phyloP scores from a whole-genome alignment of 2,329 filamentous ascomycete genomes.

The Fusarium nisikadoi region DNA sequence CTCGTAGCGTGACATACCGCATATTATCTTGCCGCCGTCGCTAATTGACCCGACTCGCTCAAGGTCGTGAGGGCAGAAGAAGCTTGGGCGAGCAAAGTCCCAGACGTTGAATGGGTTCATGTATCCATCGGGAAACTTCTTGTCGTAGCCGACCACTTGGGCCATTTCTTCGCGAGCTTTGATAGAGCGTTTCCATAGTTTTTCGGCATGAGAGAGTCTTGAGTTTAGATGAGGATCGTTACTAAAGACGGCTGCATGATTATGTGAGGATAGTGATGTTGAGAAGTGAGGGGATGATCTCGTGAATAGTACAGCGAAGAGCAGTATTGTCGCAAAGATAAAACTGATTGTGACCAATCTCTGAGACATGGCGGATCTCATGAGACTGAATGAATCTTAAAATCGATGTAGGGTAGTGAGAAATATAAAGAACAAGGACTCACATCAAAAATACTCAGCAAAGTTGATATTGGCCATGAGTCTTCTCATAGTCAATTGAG shows the following conservation, averaged over 20 bases:
- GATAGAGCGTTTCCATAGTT: not conserved
- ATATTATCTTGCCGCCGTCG: not conserved
- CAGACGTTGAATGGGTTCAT: conserved; percentile 1
- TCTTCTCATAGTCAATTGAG: not conserved
- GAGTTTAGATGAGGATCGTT: not conserved
- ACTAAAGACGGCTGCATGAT: not conserved
- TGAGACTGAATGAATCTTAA: no score
- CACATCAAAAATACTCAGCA: accelerated
- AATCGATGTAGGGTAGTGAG: not conserved
- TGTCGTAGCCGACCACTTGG: not conserved
- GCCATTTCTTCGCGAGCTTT: not conserved
- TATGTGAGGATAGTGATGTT: no score
- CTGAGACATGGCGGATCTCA: not conserved
- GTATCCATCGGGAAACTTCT: not conserved
- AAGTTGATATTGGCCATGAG: accelerated
- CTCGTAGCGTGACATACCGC: conserved; percentile 1
- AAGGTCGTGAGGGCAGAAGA: not conserved
- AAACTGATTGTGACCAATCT: not conserved
- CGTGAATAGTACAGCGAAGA: not conserved
- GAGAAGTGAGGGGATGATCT: not conserved
- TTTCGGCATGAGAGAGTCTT: not conserved
- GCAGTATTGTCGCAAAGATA: not conserved
- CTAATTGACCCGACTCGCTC: not conserved
- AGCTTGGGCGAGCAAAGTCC: conserved; percentile 2
- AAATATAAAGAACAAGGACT: not conserved